Evolutionary conservation across 805 yeast species (phyloP).

Genomic region (Saccharomycopsis fodiens): DNA sequence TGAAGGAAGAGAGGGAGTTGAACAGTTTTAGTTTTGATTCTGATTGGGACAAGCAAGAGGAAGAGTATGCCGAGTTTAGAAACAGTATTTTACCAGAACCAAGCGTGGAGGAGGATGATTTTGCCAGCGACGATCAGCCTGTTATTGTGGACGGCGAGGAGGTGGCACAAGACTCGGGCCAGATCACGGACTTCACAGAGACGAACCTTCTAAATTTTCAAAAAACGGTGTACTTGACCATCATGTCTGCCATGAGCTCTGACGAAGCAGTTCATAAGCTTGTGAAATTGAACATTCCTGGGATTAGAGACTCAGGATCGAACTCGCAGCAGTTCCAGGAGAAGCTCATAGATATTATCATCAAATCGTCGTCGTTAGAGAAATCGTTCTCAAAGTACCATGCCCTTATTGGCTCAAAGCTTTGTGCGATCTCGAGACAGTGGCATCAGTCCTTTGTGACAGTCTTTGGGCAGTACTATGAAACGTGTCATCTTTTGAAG

Average conservation of each 20-base stretch:
- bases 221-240: slow-evolving; percentile 68
- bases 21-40: slow-evolving; percentile 46
- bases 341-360: slow-evolving; percentile 20
- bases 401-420: slow-evolving; percentile 66
- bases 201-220: slow-evolving; percentile 56
- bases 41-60: slow-evolving; percentile 43
- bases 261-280: slow-evolving; percentile 92
- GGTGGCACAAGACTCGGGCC: slow-evolving; percentile 30
- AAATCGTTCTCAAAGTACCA: slow-evolving; percentile 79
- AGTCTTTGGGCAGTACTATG: slow-evolving; percentile 51
- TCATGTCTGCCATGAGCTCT: slow-evolving; percentile 85
- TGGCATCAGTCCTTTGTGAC: slow-evolving; percentile 54
- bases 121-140: slow-evolving; percentile 18
- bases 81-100: slow-evolving; percentile 40
- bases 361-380: slow-evolving; percentile 61
- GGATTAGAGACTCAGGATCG: not conserved
- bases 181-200: slow-evolving; percentile 62
- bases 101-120: slow-evolving; percentile 21
- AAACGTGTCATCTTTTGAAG: slow-evolving; percentile 56
- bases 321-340: slow-evolving; percentile 11
- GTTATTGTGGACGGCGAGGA: slow-evolving; percentile 36
- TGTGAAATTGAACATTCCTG: slow-evolving; percentile 34
- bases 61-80: slow-evolving; percentile 35
- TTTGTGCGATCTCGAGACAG: slow-evolving; percentile 39
- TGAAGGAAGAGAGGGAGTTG: slow-evolving; percentile 39